Evolutionary conservation across 148 eudicot genomes (phyloP).

Genomic region (Vaccinium myrtillus): DNA sequence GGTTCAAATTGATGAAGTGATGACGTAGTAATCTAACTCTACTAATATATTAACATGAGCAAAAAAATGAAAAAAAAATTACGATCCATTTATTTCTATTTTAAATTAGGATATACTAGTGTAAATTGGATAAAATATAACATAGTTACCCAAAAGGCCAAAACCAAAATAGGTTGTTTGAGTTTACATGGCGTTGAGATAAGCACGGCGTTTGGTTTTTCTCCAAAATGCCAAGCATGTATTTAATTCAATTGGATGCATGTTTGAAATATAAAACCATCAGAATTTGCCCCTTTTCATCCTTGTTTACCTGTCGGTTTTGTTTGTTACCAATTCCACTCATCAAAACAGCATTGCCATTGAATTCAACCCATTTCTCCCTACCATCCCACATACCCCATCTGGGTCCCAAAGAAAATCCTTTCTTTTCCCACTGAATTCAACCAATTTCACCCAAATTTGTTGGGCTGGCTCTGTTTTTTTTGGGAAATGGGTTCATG

Average conservation of each 20-base stretch:
- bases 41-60: too few relatives aligned
- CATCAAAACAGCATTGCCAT: neutral
- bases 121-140: neutral
- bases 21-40: too few relatives aligned
- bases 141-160: neutral
- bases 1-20: too few relatives aligned
- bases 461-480: neutral
- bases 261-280: neutral
- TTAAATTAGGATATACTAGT: neutral
- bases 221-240: neutral
- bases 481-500: constrained; percentile 60
- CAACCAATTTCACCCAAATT: neutral
- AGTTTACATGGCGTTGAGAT: neutral
- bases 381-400: neutral
- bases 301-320: neutral
- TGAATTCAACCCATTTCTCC: neutral
- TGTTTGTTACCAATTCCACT: neutral
- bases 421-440: neutral
- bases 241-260: neutral
- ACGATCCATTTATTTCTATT: neutral
- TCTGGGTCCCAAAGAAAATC: neutral
- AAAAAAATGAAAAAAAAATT: too few relatives aligned
- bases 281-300: neutral
- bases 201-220: neutral
- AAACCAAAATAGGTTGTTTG: neutral